Percentiles rank a stretch among this genome's conserved stretches.
These are phyloP conservation scores for Daldinia childiae DNA, from an alignment of 495 filamentous ascomycete species.

Conservation along the genomic window DNA sequence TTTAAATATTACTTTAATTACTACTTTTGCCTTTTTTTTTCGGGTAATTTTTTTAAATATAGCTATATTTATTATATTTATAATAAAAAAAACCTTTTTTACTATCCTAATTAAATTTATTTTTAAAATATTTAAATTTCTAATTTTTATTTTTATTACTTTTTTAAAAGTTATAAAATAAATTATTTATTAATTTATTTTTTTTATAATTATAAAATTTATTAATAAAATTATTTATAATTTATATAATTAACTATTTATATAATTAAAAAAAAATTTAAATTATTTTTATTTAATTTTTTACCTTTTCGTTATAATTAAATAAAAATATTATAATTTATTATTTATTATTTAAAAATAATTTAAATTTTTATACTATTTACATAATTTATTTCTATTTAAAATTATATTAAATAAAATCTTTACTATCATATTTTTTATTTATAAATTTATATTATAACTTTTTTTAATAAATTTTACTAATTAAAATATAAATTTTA, in stretches of 20 bases:
- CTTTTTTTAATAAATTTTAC: not conserved
- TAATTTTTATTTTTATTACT: not conserved
- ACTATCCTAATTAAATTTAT: not conserved
- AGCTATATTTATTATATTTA: no score
- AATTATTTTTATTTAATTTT: not conserved
- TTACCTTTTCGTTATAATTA: not conserved
- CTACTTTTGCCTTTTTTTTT: no score
- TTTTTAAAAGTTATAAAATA: not conserved
- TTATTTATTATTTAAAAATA: not conserved
- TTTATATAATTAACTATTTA: not conserved
- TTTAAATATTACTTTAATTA: not conserved
- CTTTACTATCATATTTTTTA: no score
- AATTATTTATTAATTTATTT: not conserved
- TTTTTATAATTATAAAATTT: not conserved
- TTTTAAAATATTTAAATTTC: not conserved
- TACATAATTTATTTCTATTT: not conserved
- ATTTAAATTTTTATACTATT: not conserved
- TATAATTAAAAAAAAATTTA: no score
- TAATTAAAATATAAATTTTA: not conserved
- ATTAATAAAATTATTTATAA: not conserved
- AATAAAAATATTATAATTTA: not conserved
- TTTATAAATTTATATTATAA: no score
- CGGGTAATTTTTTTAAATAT: not conserved
- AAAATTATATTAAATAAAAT: not conserved
- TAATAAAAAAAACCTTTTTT: no score